A percentile compares a stretch with the other conserved stretches of the same genome.
phyloP scores from a whole-genome alignment of 441 rosid species.

The Pelargonium citronellum region DNA sequence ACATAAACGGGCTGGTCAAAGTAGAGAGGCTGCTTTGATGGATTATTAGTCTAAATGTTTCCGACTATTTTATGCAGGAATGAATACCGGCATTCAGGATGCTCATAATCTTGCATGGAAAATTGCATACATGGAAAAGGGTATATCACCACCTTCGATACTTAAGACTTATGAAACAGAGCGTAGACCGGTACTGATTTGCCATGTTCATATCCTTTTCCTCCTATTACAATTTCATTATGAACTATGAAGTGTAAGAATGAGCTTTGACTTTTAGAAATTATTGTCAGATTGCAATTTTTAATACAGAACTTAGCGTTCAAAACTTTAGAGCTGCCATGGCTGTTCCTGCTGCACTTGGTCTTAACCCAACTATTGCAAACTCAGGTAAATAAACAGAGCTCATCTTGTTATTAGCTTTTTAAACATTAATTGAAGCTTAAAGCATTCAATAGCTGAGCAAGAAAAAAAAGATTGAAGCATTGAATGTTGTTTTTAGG shows the following conservation, averaged over 20 bases:
- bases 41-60: no score
- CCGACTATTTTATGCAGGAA: constrained; percentile 42
- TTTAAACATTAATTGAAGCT: constrained; percentile 8
- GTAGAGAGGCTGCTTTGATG: not conserved
- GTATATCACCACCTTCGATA: constrained; percentile 57
- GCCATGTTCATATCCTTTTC: constrained; percentile 16
- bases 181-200: constrained; percentile 69
- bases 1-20: not conserved
- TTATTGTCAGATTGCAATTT: constrained; percentile 58
- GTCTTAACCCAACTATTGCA: constrained; percentile 76
- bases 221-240: constrained; percentile 19
- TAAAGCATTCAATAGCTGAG: constrained; percentile 5
- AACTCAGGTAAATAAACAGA: constrained; percentile 49
- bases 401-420: constrained; percentile 13
- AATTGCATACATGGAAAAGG: constrained; percentile 56
- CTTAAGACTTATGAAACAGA: constrained; percentile 74
- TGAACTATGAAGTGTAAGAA: constrained; percentile 14
- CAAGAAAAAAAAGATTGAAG: no score
- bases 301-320: constrained; percentile 73
- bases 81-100: constrained; percentile 98
- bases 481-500: not conserved
- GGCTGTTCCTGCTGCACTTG: constrained; percentile 84
- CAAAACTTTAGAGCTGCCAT: constrained; percentile 88
- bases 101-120: constrained; percentile 96
- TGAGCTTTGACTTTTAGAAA: constrained; percentile 24